Conservation (phyloP, 441 rosid species). For the Brassica hybrid region DNA sequence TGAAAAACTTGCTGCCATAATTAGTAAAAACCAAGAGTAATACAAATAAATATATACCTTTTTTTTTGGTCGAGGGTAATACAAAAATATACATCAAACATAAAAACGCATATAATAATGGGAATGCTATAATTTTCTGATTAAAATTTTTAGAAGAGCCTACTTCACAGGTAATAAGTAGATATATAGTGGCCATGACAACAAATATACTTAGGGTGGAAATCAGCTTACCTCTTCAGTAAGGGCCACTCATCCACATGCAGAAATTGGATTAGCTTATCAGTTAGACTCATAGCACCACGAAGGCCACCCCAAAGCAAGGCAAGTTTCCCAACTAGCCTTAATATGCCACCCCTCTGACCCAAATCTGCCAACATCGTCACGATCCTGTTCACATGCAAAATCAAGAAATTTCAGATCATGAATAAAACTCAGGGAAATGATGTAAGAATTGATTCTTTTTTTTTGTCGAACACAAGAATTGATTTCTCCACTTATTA, state of each 20-base stretch:
- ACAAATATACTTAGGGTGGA: slow-evolving; percentile 13
- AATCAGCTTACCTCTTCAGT: slow-evolving; percentile 67
- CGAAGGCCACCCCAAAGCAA: slow-evolving; percentile 99
- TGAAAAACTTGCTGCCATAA: neutral
- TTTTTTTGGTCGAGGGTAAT: neutral
- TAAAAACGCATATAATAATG: neutral
- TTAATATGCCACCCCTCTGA: slow-evolving; percentile 94
- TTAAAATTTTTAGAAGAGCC: neutral
- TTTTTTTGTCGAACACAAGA: neutral
- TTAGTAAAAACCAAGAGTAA: neutral
- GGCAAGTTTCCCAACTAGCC: slow-evolving; percentile 89
- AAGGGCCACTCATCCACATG: slow-evolving; percentile 83
- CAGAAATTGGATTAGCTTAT: slow-evolving; percentile 78
- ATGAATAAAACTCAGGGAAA: slow-evolving; percentile 11
- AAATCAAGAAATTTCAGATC: slow-evolving; percentile 25
- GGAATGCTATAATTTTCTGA: neutral
- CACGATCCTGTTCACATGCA: slow-evolving; percentile 67
- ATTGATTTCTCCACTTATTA: slow-evolving; percentile 20
- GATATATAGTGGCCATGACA: neutral
- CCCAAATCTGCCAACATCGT: slow-evolving; percentile 89
- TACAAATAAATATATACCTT: neutral
- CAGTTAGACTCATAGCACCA: slow-evolving; percentile 95
- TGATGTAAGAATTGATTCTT: slow-evolving; percentile 11
- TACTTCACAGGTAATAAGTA: slow-evolving; percentile 11
- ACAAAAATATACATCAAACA: slow-evolving; percentile 10